These are phyloP conservation scores for Calonectria pteridis DNA, from an alignment of 2,329 filamentous ascomycete genomes.

Conservation along the genomic window DNA sequence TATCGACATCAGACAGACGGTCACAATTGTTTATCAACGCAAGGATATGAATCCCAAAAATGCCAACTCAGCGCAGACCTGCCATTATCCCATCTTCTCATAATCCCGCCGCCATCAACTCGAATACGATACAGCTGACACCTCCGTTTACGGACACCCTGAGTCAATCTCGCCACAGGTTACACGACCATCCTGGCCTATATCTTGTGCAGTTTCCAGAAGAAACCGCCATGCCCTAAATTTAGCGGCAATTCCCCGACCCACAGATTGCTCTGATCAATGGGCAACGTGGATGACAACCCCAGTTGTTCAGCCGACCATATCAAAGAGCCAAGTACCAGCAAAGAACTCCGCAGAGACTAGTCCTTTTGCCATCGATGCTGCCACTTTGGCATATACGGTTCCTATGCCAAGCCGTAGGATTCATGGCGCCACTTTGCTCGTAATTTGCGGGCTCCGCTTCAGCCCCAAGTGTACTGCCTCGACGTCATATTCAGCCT, in stretches of 20 bases:
- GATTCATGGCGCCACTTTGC: neutral
- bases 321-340: neutral
- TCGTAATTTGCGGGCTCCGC: neutral
- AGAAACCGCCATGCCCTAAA: neutral
- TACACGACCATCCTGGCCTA: neutral
- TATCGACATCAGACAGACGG: neutral
- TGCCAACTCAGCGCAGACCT: neutral
- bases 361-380: neutral
- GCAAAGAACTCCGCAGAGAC: neutral
- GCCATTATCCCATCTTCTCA: neutral
- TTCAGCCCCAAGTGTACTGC: neutral
- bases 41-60: neutral
- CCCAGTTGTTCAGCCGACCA: neutral
- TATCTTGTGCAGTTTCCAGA: neutral
- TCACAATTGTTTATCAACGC: neutral
- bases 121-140: neutral
- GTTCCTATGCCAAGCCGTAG: neutral
- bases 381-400: neutral
- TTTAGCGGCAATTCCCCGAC: neutral
- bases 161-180: neutral
- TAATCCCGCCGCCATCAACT: neutral
- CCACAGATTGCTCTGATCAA: too few relatives aligned
- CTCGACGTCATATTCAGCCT: neutral
- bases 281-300: neutral
- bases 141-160: neutral